Percentiles rank a stretch among this genome's conserved stretches.
Conservation (phyloP, 805 yeast species). For the Candida insectorum region DNA sequence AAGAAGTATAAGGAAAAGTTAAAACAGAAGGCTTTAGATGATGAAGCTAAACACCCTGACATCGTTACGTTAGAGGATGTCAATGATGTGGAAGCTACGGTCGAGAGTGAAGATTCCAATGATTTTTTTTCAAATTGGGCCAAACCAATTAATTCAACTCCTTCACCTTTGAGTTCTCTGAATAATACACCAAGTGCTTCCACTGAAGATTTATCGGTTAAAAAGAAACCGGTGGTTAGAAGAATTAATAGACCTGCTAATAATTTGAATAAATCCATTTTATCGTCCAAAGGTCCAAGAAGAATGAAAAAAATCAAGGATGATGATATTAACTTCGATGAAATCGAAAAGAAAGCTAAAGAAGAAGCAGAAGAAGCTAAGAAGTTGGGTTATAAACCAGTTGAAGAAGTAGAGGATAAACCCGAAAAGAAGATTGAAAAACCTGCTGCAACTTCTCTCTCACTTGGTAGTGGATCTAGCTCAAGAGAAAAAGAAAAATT, state of each 20-base stretch:
- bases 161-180: conserved; percentile 48
- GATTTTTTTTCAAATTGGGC: conserved; percentile 93
- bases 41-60: conserved; percentile 70
- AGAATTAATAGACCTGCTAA: conserved; percentile 16
- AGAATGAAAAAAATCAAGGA: conserved; percentile 52
- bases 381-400: conserved; percentile 50
- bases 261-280: conserved; percentile 30
- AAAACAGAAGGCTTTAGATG: conserved; percentile 62
- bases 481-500: conserved; percentile 11
- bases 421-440: neutral
- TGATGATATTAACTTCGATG: conserved; percentile 55
- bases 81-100: conserved; percentile 22
- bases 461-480: conserved; percentile 4
- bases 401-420: conserved; percentile 2
- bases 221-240: conserved; percentile 21
- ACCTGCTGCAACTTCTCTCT: conserved; percentile 2
- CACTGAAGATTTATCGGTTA: conserved; percentile 31
- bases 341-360: conserved; percentile 72
- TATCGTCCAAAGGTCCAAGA: conserved; percentile 51
- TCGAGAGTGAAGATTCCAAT: conserved; percentile 28
- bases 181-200: conserved; percentile 42
- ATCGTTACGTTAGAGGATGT: conserved; percentile 60
- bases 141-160: conserved; percentile 59
- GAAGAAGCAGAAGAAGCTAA: conserved; percentile 72
- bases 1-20: conserved; percentile 75